Base-by-base conservation (phyloP, 345 rosid genomes). In the Combretum micranthum region DNA sequence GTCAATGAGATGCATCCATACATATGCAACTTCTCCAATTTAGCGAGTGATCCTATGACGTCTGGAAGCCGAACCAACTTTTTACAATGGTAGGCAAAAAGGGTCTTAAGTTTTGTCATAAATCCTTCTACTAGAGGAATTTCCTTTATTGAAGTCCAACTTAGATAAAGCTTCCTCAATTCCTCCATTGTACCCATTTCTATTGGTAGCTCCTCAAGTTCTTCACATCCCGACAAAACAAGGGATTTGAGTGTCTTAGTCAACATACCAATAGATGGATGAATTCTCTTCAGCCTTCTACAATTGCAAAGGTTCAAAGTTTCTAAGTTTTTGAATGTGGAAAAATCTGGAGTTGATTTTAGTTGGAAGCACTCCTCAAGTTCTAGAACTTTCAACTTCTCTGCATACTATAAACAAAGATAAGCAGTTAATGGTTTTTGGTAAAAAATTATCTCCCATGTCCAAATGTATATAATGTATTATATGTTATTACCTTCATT, bases 151-250 rank as follows among this genome's bases (percentile, higher is more conserved):
- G 39, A 32, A 4, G 39, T 32, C 39, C 8, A 1, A 6, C 8
- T 1, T 20, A 53, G 42, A 20, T 10, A 3, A 53, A 53, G 57
- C 2, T 32, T 21, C 45, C 16, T 53, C 17, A 53, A 53, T n/a
- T 53, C 44, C 20, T 37, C 21, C 45, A 53, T 53, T 53, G 10
- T 32, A 32, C 1, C 57, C 0, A 53, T 12, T 37, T 44, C 45
- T 17, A 0, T 11, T 0, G 45, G 57, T 53, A 53, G 45, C 15
- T 32, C 22, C 45, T 53, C 0, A 18, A 53, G 15, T 4, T 0
- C 2, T 26, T 0, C 0, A 17, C 57, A 53, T 12, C 7, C 0
- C 12, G 0, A 0, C 44, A 17, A 15, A 11, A 16, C 8, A 42
- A 53, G 42, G 11, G 57, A 20, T n/a, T 53, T 53, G 39, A 32